A percentile compares a stretch with the other conserved stretches of the same genome.
phyloP scores from a whole-genome alignment of 352 stramenopile species.

The Phytophthora sojae region DNA sequence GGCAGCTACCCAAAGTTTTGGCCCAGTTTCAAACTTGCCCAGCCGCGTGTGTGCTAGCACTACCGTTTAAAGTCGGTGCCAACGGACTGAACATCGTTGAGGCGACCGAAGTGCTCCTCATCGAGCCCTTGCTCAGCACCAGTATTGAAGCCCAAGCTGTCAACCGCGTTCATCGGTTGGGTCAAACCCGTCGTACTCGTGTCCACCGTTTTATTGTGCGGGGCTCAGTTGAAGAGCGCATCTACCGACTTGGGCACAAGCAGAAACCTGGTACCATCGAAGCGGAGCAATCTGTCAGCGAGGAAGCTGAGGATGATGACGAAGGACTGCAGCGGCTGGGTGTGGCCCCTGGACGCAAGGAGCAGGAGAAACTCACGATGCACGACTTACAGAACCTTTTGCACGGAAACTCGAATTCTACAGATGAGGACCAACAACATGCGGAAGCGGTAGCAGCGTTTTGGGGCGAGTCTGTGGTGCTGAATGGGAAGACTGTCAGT shows the following conservation, averaged over 20 bases:
- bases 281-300: constrained; percentile 2
- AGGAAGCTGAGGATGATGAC: constrained; percentile 28
- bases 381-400: constrained; percentile 57
- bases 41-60: constrained; percentile 66
- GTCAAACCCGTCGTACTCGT: constrained; percentile 82
- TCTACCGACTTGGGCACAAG: constrained; percentile 55
- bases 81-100: constrained; percentile 94
- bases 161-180: constrained; percentile 92
- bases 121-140: constrained; percentile 91
- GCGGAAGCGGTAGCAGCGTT: constrained; percentile 31
- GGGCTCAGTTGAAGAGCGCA: constrained; percentile 90
- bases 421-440: neutral
- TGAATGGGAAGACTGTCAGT: constrained; percentile 45
- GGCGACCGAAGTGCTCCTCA: constrained; percentile 91
- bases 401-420: constrained; percentile 19
- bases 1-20: constrained; percentile 51
- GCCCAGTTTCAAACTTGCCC: constrained; percentile 62
- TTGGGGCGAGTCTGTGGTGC: constrained; percentile 51
- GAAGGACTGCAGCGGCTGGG: constrained; percentile 35
- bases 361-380: constrained; percentile 68
- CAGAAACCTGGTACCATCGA: neutral
- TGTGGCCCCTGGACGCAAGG: constrained; percentile 52
- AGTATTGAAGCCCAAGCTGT: constrained; percentile 90
- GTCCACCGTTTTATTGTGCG: constrained; percentile 89
- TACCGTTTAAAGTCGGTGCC: constrained; percentile 89